Evolutionary conservation across 768 basidiomycete genomes (phyloP).

Genomic region (Podaxis sp.): DNA sequence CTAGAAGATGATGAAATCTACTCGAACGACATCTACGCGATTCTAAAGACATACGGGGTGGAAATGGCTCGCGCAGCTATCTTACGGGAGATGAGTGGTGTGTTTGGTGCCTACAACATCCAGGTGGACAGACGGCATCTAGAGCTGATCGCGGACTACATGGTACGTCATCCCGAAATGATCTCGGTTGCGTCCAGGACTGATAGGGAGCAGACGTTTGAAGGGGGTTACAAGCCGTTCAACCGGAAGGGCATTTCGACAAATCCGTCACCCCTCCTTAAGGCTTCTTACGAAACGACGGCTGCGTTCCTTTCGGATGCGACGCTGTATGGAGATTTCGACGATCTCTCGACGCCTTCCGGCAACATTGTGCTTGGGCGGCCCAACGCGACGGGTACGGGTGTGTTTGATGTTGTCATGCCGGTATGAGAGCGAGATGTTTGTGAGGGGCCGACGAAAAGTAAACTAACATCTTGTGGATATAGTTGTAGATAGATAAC

Average conservation of each 20-base stretch:
- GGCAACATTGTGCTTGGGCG: slow-evolving; percentile 90
- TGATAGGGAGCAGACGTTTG: slow-evolving; percentile 73
- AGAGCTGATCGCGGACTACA: slow-evolving; percentile 97
- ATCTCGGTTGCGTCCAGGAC: background rate
- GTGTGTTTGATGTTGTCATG: slow-evolving; percentile 87
- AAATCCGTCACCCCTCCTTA: slow-evolving; percentile 92
- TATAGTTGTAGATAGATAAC: slow-evolving; percentile 8
- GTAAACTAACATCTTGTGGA: slow-evolving; percentile 14
- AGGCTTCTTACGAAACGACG: slow-evolving; percentile 97
- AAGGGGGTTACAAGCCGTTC: slow-evolving; percentile 97
- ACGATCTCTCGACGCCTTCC: slow-evolving; percentile 86
- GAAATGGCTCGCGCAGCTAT: slow-evolving; percentile 94
- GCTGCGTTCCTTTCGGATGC: slow-evolving; percentile 93
- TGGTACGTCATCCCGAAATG: slow-evolving; percentile 57
- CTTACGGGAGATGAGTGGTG: slow-evolving; percentile 84
- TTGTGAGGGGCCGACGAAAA: slow-evolving; percentile 8
- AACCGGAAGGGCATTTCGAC: slow-evolving; percentile 93
- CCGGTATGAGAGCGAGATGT: slow-evolving; percentile 29
- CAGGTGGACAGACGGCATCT: slow-evolving; percentile 92
- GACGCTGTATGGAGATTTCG: slow-evolving; percentile 92
- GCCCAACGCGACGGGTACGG: slow-evolving; percentile 90
- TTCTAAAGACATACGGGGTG: slow-evolving; percentile 90
- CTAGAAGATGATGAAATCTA: slow-evolving; percentile 80
- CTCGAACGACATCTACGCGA: slow-evolving; percentile 94
- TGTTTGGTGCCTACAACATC: slow-evolving; percentile 95